Conservation (phyloP, 164 flowering plant species). For the Piper betle region DNA sequence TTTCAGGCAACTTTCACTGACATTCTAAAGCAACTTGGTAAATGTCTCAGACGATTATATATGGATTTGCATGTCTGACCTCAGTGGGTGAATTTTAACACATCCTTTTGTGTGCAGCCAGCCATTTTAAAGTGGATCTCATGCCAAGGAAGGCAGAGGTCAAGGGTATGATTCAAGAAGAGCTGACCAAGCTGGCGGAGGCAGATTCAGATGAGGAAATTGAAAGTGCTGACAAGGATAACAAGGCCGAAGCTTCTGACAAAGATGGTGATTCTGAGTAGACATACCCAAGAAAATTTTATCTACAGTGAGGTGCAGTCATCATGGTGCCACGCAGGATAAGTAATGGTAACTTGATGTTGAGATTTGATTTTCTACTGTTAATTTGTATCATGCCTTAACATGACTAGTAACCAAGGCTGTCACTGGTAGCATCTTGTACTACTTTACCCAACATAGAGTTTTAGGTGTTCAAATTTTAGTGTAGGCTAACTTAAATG, state of each 20-base stretch:
- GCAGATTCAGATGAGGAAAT: slow-evolving; percentile 47
- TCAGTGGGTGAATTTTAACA: too few relatives aligned
- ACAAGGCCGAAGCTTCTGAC: slow-evolving; percentile 5
- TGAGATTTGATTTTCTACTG: too few relatives aligned
- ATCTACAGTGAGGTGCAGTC: neutral
- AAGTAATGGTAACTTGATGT: neutral
- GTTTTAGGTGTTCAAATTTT: neutral
- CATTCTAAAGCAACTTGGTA: slow-evolving; percentile 68
- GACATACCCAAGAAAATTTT: neutral
- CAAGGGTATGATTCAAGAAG: too few relatives aligned
- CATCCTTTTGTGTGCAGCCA: slow-evolving; percentile 27
- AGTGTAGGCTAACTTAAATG: neutral
- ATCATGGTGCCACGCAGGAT: neutral
- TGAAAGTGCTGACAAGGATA: slow-evolving; percentile 12
- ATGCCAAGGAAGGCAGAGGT: slow-evolving; percentile 70
- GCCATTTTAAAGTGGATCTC: slow-evolving; percentile 49
- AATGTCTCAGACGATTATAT: neutral
- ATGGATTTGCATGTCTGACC: too few relatives aligned
- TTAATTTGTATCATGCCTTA: neutral
- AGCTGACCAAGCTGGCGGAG: slow-evolving; percentile 82
- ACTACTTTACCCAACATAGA: neutral
- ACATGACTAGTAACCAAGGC: neutral
- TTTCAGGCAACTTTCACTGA: slow-evolving; percentile 90
- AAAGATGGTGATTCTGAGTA: slow-evolving; percentile 8
- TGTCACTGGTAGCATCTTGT: neutral